Evolutionary conservation across 2,329 filamentous ascomycete species (phyloP).

Genomic region (Phialemonium atrogriseum): DNA sequence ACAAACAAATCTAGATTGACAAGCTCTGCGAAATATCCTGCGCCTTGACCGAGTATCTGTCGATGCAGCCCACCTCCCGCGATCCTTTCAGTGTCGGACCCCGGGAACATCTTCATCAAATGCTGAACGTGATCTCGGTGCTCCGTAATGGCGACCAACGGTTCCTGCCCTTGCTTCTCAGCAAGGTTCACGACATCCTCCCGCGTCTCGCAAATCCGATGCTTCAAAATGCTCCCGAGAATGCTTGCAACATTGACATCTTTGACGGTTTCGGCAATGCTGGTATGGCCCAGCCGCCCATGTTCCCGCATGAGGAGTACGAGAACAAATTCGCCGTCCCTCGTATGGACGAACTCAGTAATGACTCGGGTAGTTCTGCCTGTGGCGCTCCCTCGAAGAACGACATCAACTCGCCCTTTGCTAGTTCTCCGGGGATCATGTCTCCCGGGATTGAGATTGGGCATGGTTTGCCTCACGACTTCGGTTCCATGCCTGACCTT

Average conservation of each 20-base stretch:
- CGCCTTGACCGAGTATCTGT: slow-evolving; percentile 65
- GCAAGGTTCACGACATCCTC: slow-evolving; percentile 66
- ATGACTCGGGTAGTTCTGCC: slow-evolving; percentile 27
- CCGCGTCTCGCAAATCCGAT: slow-evolving; percentile 54
- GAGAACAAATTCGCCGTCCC: slow-evolving; percentile 36
- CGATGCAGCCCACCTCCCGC: slow-evolving; percentile 51
- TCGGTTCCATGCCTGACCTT: slow-evolving; percentile 43
- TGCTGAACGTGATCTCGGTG: slow-evolving; percentile 58
- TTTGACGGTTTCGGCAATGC: slow-evolving; percentile 59
- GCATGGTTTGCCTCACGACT: slow-evolving; percentile 32
- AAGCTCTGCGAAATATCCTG: slow-evolving; percentile 73
- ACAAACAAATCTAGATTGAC: slow-evolving; percentile 47
- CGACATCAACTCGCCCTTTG: slow-evolving; percentile 42
- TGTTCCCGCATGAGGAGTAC: slow-evolving; percentile 38
- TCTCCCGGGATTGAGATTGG: slow-evolving; percentile 44
- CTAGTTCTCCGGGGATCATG: slow-evolving; percentile 44
- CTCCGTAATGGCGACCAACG: slow-evolving; percentile 69
- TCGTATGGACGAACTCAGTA: slow-evolving; percentile 29
- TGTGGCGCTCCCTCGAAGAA: slow-evolving; percentile 21
- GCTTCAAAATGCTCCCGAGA: slow-evolving; percentile 51
- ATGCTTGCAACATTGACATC: slow-evolving; percentile 45
- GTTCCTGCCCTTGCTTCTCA: slow-evolving; percentile 68
- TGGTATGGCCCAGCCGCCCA: slow-evolving; percentile 48
- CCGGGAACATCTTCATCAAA: slow-evolving; percentile 63
- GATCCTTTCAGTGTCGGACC: slow-evolving; percentile 59